Percentiles rank a stretch among this genome's conserved stretches.
Conservation (phyloP, 2,329 filamentous ascomycete genomes). For the Xylaria sp. region DNA sequence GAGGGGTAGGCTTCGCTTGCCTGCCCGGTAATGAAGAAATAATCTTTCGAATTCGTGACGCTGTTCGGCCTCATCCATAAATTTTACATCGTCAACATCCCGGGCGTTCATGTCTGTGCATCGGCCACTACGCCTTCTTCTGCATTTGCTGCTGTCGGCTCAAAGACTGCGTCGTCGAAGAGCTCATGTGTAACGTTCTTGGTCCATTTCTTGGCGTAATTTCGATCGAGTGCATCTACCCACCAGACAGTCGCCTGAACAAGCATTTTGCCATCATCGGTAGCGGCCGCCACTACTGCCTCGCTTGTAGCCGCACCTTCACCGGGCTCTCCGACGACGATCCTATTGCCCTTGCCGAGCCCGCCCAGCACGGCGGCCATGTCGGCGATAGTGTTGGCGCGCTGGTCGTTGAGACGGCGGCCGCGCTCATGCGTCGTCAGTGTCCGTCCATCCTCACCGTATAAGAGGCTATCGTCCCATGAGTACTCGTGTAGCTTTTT, state of each 20-base stretch:
- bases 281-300: background rate
- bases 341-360: conserved; percentile 56
- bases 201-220: conserved; percentile 56
- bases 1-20: conserved; percentile 1
- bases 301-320: conserved; percentile 14
- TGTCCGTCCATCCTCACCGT: conserved; percentile 42
- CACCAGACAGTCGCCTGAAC: conserved; percentile 57
- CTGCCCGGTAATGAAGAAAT: conserved; percentile 3
- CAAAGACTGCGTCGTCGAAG: conserved; percentile 41
- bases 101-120: conserved; percentile 7
- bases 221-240: conserved; percentile 54
- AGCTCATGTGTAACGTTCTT: conserved; percentile 58
- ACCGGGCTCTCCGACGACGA: conserved; percentile 39
- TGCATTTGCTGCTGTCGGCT: background rate
- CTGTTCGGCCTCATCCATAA: conserved; percentile 15
- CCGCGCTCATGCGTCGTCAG: conserved; percentile 53
- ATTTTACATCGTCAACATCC: conserved; percentile 26
- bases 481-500: conserved; percentile 66
- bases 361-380: conserved; percentile 64
- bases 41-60: conserved; percentile 9
- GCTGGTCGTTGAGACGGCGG: conserved; percentile 62
- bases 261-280: conserved; percentile 32
- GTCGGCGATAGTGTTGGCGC: conserved; percentile 67
- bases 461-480: conserved; percentile 59
- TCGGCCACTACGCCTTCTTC: conserved; percentile 1